Conservation (phyloP, 257 asterid genomes). For the Vinca minor region DNA sequence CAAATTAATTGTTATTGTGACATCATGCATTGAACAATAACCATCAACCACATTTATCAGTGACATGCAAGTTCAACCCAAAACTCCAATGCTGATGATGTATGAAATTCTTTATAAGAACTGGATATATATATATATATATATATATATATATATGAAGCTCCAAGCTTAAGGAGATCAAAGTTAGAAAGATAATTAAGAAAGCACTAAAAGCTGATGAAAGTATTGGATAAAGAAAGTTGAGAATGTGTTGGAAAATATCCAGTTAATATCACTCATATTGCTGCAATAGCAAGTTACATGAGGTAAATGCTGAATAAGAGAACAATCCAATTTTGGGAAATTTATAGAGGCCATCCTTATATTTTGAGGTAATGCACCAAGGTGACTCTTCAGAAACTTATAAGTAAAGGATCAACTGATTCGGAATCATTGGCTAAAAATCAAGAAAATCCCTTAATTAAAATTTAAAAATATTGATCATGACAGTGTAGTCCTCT, state of each 20-base stretch:
- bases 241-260: not conserved
- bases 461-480: not conserved
- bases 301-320: not conserved
- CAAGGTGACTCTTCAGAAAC: not conserved
- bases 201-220: not conserved
- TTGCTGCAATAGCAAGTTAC: not conserved
- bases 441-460: not conserved
- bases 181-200: not conserved
- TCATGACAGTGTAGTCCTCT: not conserved
- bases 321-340: not conserved
- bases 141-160: not conserved
- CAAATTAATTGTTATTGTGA: not conserved
- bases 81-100: not conserved
- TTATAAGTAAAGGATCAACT: not conserved
- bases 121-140: not conserved
- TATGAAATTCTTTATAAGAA: not conserved
- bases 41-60: not conserved
- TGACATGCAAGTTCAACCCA: not conserved
- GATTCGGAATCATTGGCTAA: not conserved
- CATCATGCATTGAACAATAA: not conserved
- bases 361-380: not conserved
- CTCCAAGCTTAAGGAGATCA: not conserved
- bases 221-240: not conserved
- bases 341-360: not conserved
- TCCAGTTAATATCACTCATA: not conserved